These are phyloP conservation scores for Kluyveromyces dobzhanskii DNA, from an alignment of 805 yeast species.

Conservation along the genomic window DNA sequence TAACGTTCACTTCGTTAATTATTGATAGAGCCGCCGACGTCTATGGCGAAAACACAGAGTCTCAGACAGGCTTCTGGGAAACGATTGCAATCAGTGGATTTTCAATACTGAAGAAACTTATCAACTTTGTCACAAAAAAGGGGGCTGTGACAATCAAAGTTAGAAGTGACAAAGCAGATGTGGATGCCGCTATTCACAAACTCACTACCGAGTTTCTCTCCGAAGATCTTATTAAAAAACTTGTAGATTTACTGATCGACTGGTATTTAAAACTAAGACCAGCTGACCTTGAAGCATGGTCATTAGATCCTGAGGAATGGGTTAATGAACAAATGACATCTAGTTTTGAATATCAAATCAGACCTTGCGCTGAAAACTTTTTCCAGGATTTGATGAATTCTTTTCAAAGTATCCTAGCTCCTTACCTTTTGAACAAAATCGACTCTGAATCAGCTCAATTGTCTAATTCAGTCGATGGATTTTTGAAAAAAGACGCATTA, in stretches of 20 bases:
- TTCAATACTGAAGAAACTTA: conserved; percentile 52
- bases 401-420: conserved; percentile 50
- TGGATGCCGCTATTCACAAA: conserved; percentile 45
- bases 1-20: conserved; percentile 50
- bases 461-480: conserved; percentile 33
- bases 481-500: conserved; percentile 68
- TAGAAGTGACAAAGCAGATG: conserved; percentile 56
- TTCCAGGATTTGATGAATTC: conserved; percentile 64
- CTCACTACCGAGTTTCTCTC: conserved; percentile 52
- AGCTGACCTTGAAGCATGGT: conserved; percentile 74
- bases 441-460: conserved; percentile 31
- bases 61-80: conserved; percentile 64
- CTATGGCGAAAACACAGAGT: conserved; percentile 44
- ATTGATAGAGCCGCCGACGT: conserved; percentile 57
- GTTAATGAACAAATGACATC: conserved; percentile 68
- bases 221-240: conserved; percentile 42
- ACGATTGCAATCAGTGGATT: conserved; percentile 59
- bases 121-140: conserved; percentile 53
- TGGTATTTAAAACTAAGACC: conserved; percentile 72
- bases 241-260: conserved; percentile 59
- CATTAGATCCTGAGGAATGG: conserved; percentile 87
- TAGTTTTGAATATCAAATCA: conserved; percentile 75
- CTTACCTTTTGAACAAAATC: conserved; percentile 52
- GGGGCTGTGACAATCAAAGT: conserved; percentile 62
- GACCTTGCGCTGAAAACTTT: conserved; percentile 82